Evolutionary conservation across 2,329 filamentous ascomycete species (phyloP), one percentile per base, ranked within the genome.

Genomic region (Exophiala sp.): DNA sequence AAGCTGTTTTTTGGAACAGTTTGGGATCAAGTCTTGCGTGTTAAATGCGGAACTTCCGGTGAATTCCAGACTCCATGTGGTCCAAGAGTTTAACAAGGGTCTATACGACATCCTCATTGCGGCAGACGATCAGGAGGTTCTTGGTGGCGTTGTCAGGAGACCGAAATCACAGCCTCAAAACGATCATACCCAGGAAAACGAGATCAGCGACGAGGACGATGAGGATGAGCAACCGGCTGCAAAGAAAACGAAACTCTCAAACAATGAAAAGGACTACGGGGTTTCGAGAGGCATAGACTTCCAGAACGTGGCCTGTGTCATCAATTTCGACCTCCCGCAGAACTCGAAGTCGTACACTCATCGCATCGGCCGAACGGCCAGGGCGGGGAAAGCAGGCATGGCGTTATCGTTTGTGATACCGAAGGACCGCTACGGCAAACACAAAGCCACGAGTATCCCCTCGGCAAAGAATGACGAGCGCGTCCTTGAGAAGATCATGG

Each of bases 51-150:
- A 98, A 65, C 71, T 98, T 29, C 93, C 93, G 0, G 83, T 97
- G 58, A 96, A 96, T 63, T 93, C 87, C 1, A 79, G 93, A 52
- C 82, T 96, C 32, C 91, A 98, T 65, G 89, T 95, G 1, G 91
- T 98, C 2, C 86, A 97, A 62, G 89, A 97, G 66, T 98, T 98
- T 71, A 98, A 97, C 73, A 86, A 87, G 69, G 87, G 88, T 46
- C 83, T 97, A 5, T 98, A 98, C 75, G 91, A 98, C 62, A 96
- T 97, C 55, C 90, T 98, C 59, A 95, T 98, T 62, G 93, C 93
- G 1, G 90, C 88, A 0, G 93, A 98, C 61, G 90, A 95, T 65
- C 85, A 86, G 58, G 89, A 95, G 64, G 80, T 94, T 9, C 68
- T 95, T 9, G 88, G 86, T 10, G 77, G 62, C 2, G 49, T 57